Evolutionary conservation across 805 yeast genomes (phyloP), one percentile per base, ranked within the genome.

Genomic region (Kluyveromyces wickerhamii): DNA sequence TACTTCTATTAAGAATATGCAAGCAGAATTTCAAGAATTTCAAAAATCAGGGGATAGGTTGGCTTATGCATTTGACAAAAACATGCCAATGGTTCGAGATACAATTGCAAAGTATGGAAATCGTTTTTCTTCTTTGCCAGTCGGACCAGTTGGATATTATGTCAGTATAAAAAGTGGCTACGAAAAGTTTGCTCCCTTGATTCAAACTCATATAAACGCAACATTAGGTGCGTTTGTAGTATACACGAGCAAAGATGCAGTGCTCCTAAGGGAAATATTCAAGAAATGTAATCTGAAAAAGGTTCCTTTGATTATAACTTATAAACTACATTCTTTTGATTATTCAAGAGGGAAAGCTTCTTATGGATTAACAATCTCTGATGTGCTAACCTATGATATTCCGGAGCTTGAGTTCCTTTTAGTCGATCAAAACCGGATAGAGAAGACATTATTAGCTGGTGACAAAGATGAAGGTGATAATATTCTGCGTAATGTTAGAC

Each of bases 131-230:
- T 47, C 54, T 2, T 49, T 49, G 22, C 94, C 95, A 0, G 55
- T 79, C 12, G 97, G 97, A 0, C 98, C 98, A 0, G 42, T 89
- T 2, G 96, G 95, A 1, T 44, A 65, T 3, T 60, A 61, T 39
- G 63, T 86, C 2, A 63, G 71, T 4, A 62, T 89, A 10, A 80
- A 74, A 47, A 52, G 60, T 1, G 76, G 69, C 7, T 72, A 58
- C 45, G 58, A 65, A 14, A 43, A 48, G 27, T 88, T 86, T 86
- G 59, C 68, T 4, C 69, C 69, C 16, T 55, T 80, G 4, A 51
- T 88, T 5, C 94, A 84, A 46, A 55, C 72, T 0, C 50, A 65
- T 1, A 52, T 86, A 20, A 66, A 66, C 2, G 57, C 61, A 7
- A 56, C 72, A 0, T 54, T 83, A 7, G 74, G 67, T 25, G 65